Evolutionary conservation across 345 rosid genomes (phyloP), one percentile per base, ranked within the genome.

Genomic region (Brassica cretica): DNA sequence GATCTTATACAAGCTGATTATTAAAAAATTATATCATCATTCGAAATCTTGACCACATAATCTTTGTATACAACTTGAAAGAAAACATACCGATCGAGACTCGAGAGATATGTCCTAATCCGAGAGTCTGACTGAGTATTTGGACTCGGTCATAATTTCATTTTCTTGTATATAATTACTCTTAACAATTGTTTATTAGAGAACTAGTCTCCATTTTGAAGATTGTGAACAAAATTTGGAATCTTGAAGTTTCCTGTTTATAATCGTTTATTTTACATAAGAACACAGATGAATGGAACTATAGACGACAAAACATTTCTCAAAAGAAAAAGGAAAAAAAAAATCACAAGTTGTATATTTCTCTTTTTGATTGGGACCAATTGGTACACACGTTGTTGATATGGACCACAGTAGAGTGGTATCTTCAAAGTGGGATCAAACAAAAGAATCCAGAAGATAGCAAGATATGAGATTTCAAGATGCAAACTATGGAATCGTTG

Each of bases 41-140:
- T 51, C 16, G 18, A 46, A 5, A 46, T 46, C 16, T 33, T 53
- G 65, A 55, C 21, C 71, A 3, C 10, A 33, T 62, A 32, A 19
- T 46, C 24, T 19, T 19, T 5, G 3, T 39, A 39, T 39, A 39
- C 3, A 10, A 9, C 12, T 39, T 39, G 12, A 39, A 39, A 39
- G 46, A 39, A 39, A 39, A 39, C 12, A 39, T 39, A 39, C 12
- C 46, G 46, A 39, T 39, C 46, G 46, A 32, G 35, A 32, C 35
- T 5, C 35, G 35, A 39, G 44, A 44, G 69, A 61, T 49, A 61
- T 49, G 66, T 69, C 64, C 64, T 76, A 61, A 62, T 76, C 37
- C 5, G 61, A 68, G 74, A 68, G 33, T 27, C 73, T 44, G 68
- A 76, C 79, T 0, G 25, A 46, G 74, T 76, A 32, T 49, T 35